Conservation (phyloP, 306 rosid genomes). For the Fragaria nilgerrensis region DNA sequence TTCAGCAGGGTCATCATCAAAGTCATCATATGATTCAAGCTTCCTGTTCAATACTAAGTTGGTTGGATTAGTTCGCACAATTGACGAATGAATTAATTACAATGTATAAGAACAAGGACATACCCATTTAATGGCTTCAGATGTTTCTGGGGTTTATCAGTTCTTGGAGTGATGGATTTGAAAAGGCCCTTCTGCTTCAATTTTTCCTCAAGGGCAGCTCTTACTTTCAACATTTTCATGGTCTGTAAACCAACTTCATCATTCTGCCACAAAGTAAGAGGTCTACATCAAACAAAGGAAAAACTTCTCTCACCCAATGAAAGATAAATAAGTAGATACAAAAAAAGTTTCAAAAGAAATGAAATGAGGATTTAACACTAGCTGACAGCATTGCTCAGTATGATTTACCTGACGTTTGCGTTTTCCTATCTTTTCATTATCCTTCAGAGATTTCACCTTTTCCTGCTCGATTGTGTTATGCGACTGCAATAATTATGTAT, state of each 20-base stretch:
- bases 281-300: conserved; percentile 25
- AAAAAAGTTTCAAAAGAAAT: background rate
- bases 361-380: background rate
- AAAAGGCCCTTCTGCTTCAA: conserved; percentile 66
- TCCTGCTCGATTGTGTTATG: conserved; percentile 24
- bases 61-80: conserved; percentile 28
- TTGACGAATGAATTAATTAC: conserved; percentile 11
- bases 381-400: background rate
- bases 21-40: conserved; percentile 76
- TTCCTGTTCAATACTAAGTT: conserved; percentile 43
- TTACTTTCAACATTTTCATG: conserved; percentile 73
- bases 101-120: conserved; percentile 14
- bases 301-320: background rate
- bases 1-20: conserved; percentile 61
- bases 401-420: conserved; percentile 54
- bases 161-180: conserved; percentile 49
- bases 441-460: conserved; percentile 44
- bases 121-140: conserved; percentile 69
- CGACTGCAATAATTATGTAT: conserved; percentile 23
- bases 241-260: conserved; percentile 58
- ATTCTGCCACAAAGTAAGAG: conserved; percentile 44
- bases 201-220: conserved; percentile 80
- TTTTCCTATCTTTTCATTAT: conserved; percentile 37
- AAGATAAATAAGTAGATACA: background rate
- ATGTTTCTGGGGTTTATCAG: conserved; percentile 43